Evolutionary conservation across 805 yeast species (phyloP), one percentile per base, ranked within the genome.

Genomic region (Candida saitoana): DNA sequence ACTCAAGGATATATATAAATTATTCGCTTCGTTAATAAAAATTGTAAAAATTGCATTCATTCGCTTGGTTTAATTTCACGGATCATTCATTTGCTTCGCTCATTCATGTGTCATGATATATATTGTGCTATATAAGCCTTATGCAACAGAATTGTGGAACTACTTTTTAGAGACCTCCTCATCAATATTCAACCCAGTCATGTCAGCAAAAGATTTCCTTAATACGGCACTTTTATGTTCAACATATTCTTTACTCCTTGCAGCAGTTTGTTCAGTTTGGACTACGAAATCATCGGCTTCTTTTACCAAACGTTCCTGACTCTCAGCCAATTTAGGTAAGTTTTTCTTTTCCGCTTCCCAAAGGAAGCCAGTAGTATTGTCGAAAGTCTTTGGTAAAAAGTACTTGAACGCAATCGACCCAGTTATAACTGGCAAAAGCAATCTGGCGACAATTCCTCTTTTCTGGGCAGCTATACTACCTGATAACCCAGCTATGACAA

Each of bases 391-490:
- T 14, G 96, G 96, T 52, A 87, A 71, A 51, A 85, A 81, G 58
- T 76, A 72, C 45, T 69, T 76, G 65, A 88, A 86, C 0, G 91
- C 79, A 4, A 67, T 74, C 20, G 75, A 47, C 11, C 90, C 93
- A 40, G 83, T 71, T 0, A 68, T 63, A 2, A 81, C 42, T 1
- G 96, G 96, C 12, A 76, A 64, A 1, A 74, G 47, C 3, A 73
- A 67, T 52, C 81, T 78, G 9, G 84, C 55, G 2, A 81, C 40
- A 17, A 81, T 49, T 43, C 79, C 79, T 44, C 84, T 72, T 52
- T 82, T 79, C 54, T 95, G 84, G 2, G 93, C 78, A 38, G 81
- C 52, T 40, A 87, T 81, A 36, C 84, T 75, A 30, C 96, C 96
- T 5, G 87, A 65, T 41, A 88, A 69, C 2, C 79, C 73, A 11